Conservation (phyloP, 257 asterid genomes). For the Gentiana straminea region DNA sequence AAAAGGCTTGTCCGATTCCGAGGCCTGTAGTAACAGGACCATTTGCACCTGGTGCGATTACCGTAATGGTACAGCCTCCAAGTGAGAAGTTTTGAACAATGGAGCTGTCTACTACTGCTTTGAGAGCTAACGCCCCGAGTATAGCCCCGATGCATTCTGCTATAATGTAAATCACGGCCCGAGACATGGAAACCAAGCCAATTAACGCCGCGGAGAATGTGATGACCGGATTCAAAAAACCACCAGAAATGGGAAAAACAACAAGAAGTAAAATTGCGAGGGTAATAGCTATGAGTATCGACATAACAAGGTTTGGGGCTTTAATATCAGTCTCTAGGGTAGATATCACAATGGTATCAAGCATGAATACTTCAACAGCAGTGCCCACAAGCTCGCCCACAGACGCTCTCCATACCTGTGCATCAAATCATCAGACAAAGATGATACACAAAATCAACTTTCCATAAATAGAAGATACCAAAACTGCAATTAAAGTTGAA, state of each 20-base stretch:
- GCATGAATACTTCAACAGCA: slow-evolving; percentile 56
- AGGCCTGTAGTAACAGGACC: slow-evolving; percentile 41
- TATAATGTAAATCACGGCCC: slow-evolving; percentile 38
- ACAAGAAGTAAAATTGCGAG: slow-evolving; percentile 54
- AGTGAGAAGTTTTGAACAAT: slow-evolving; percentile 40
- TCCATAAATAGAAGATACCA: no score
- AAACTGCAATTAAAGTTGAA: no score
- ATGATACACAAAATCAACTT: no score
- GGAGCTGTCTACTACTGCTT: slow-evolving; percentile 42
- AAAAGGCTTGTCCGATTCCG: slow-evolving; percentile 44
- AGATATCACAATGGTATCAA: slow-evolving; percentile 60
- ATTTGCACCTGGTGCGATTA: slow-evolving; percentile 31
- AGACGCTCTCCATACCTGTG: slow-evolving; percentile 79
- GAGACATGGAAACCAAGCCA: slow-evolving; percentile 55
- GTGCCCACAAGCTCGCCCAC: slow-evolving; percentile 63
- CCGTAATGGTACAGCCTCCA: slow-evolving; percentile 61
- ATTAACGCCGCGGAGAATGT: slow-evolving; percentile 67
- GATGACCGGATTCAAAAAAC: slow-evolving; percentile 72
- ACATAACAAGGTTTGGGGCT: slow-evolving; percentile 45
- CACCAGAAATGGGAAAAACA: slow-evolving; percentile 70
- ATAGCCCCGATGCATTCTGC: slow-evolving; percentile 56
- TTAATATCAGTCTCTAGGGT: slow-evolving; percentile 33
- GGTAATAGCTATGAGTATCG: slow-evolving; percentile 41
- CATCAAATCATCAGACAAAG: not conserved
- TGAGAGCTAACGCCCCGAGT: slow-evolving; percentile 63